Evolutionary conservation across 2,329 filamentous ascomycete species (phyloP).

Genomic region (Fusarium stilboides): DNA sequence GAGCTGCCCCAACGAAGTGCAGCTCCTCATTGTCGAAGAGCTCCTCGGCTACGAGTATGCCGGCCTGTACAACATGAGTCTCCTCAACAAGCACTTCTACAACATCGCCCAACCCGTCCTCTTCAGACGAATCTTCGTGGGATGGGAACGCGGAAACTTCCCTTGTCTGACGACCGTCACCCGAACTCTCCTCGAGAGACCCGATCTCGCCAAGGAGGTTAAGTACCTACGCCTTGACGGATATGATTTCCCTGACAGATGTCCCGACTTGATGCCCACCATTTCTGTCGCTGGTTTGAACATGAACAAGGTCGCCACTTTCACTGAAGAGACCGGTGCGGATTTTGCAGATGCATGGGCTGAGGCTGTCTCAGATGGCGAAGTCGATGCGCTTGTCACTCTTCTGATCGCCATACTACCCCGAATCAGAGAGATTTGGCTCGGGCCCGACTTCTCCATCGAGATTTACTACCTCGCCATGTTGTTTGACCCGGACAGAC

Average conservation of each 20-base stretch:
- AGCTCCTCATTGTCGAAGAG: neutral
- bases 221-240: neutral
- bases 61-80: neutral
- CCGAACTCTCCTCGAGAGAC: conserved; percentile 2
- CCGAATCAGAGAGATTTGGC: neutral
- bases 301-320: neutral
- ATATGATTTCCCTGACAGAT: neutral
- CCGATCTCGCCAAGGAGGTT: neutral
- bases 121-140: neutral
- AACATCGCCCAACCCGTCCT: neutral
- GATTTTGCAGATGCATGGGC: neutral
- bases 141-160: neutral
- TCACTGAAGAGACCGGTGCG: neutral
- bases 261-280: neutral
- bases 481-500: neutral
- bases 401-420: neutral
- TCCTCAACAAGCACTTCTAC: neutral
- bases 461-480: neutral
- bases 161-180: neutral
- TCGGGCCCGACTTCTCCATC: neutral
- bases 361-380: neutral
- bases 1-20: neutral
- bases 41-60: neutral
- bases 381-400: neutral
- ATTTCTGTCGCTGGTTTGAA: neutral